phyloP scores from a whole-genome alignment of 768 basidiomycete species.

The Lactarius psammicola region DNA sequence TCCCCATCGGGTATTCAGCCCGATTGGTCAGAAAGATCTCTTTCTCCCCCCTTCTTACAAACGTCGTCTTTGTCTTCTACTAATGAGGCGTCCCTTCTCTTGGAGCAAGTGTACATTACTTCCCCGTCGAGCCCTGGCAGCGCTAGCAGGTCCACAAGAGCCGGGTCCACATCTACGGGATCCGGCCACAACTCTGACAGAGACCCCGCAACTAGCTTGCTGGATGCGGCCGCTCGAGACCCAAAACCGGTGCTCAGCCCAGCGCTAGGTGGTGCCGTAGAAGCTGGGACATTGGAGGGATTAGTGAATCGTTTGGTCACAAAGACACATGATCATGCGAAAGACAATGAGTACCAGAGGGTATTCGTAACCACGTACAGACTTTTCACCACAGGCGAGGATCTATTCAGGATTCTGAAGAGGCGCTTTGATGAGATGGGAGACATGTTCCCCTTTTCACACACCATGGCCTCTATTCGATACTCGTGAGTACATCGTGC shows the following conservation, averaged over 20 bases:
- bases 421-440: slow-evolving; percentile 41
- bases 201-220: not conserved
- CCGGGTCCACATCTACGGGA: not conserved
- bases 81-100: not conserved
- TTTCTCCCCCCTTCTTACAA: not conserved
- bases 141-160: not conserved
- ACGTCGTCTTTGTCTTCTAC: not conserved
- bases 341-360: slow-evolving; percentile 43
- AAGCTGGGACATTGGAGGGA: slow-evolving; percentile 45
- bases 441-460: not conserved
- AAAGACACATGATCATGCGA: slow-evolving; percentile 22
- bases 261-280: slow-evolving; percentile 34
- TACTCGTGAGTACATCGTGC: slow-evolving; percentile 18
- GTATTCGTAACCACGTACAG: slow-evolving; percentile 43
- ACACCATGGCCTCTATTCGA: not conserved
- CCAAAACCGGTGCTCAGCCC: slow-evolving; percentile 13
- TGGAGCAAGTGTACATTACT: slow-evolving; percentile 8
- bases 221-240: slow-evolving; percentile 22
- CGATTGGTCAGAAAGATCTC: slow-evolving; percentile 1
- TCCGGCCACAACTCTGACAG: not conserved
- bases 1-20: not conserved
- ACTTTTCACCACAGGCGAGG: slow-evolving; percentile 45
- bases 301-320: slow-evolving; percentile 42
- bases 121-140: not conserved
- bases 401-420: slow-evolving; percentile 40